A percentile compares a stretch with the other conserved stretches of the same genome.
Evolutionary conservation across 345 rosid genomes (phyloP).

Genomic region (Excoecaria cochinchinensis): DNA sequence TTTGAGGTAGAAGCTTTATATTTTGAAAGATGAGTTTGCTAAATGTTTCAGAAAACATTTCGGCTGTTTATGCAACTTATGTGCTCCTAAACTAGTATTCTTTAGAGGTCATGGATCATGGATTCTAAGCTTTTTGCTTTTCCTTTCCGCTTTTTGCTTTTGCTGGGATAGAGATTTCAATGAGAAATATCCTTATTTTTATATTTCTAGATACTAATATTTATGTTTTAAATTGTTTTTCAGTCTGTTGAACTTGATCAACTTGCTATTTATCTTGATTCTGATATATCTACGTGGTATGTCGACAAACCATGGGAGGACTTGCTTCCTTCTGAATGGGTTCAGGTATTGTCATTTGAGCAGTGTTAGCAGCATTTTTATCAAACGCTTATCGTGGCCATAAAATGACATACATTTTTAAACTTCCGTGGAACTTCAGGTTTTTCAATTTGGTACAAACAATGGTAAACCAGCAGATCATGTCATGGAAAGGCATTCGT

Average conservation of each 20-base stretch:
- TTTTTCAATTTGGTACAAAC: slow-evolving; percentile 81
- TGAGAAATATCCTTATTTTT: neutral
- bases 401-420: slow-evolving; percentile 2
- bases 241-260: slow-evolving; percentile 90
- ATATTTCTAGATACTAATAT: slow-evolving; percentile 18
- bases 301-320: slow-evolving; percentile 80
- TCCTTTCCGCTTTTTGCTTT: neutral
- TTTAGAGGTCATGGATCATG: neutral
- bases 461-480: slow-evolving; percentile 73
- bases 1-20: neutral
- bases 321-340: slow-evolving; percentile 90
- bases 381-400: slow-evolving; percentile 3
- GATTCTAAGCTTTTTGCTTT: neutral
- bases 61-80: neutral
- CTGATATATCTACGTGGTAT: slow-evolving; percentile 84
- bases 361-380: neutral
- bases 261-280: slow-evolving; percentile 92
- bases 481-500: slow-evolving; percentile 58
- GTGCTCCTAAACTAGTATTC: neutral
- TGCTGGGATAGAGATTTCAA: neutral
- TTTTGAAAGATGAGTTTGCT: neutral
- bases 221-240: slow-evolving; percentile 14
- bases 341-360: slow-evolving; percentile 51
- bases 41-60: neutral
- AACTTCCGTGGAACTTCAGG: slow-evolving; percentile 40